Evolutionary conservation across 1,139 yeast species (phyloP), one percentile per base, ranked within the genome.

Genomic region (Suhomyces maxii): DNA sequence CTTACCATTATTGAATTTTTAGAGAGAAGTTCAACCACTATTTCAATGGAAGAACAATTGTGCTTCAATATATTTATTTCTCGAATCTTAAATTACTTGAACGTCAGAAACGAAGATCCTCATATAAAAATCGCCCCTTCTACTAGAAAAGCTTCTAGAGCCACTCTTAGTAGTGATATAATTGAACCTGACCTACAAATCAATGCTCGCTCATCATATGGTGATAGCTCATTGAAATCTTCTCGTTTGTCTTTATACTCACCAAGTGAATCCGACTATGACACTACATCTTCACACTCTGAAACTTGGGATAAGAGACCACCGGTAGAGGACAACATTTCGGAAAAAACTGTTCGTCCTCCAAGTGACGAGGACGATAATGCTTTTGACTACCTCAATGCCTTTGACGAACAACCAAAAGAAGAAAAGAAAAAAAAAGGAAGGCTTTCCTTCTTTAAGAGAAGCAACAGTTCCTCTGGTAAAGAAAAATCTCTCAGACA

Each of bases 281-380:
- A 40, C 8, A 8, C 36, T 6, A 13, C 42, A n/a, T 34, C 41
- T 7, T 6, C 39, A 14, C 38, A 35, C 30, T 41, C 38, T 14
- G 45, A 42, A 12, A n/a, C 41, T 2, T 8, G 33, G 2, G 12
- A 26, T 1, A 11, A 26, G 10, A 42, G 39, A 26, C 35, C 14
- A 3, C 7, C 26, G 11, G 37, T 39, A 34, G 18, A 37, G n/a
- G 51, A 48, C 26, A 37, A 36, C 25, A 35, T 34, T 8, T 46
- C 52, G 5, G 44, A 47, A 28, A 42, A 44, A 9, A 46, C 52
- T 4, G 34, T 44, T 14, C 41, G 40, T 12, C 36, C 41, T 28
- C 48, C 46, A n/a, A 52, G 43, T 11, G 55, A 53, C 10, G 52
- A 47, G 2, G 57, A 51, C 5, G 61, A 56, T 40, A 56, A 54